A percentile compares a stretch with the other conserved stretches of the same genome.
Evolutionary conservation across 2,329 filamentous ascomycete species (phyloP).

Genomic region (Alternaria sp.): DNA sequence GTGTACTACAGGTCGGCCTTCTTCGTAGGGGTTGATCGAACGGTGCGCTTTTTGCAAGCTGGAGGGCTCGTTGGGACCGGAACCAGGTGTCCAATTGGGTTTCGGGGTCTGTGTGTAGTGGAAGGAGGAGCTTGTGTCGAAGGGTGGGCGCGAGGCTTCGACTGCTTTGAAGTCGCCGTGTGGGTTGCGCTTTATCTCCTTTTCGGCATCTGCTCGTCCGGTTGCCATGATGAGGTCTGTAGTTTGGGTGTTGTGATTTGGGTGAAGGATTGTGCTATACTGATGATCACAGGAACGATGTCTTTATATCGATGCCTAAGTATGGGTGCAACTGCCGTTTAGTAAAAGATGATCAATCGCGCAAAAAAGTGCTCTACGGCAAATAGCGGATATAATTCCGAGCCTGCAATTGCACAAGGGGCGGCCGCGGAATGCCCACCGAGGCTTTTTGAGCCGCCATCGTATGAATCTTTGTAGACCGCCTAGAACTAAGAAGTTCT

Average conservation of each 20-base stretch:
- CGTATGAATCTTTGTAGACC: background rate
- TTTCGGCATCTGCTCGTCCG: slow-evolving; percentile 54
- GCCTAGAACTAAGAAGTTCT: background rate
- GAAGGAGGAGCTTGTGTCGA: slow-evolving; percentile 58
- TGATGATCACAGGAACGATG: background rate
- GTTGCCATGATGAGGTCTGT: slow-evolving; percentile 18
- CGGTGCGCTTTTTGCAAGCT: slow-evolving; percentile 67
- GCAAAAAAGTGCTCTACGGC: slow-evolving; percentile 8
- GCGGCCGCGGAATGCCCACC: slow-evolving; percentile 11
- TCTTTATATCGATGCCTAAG: background rate
- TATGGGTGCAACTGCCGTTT: background rate
- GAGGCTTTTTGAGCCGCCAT: background rate
- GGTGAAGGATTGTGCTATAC: background rate
- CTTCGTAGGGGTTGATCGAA: slow-evolving; percentile 79
- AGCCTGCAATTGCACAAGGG: slow-evolving; percentile 1
- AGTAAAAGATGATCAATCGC: slow-evolving; percentile 9
- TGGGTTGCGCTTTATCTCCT: slow-evolving; percentile 64
- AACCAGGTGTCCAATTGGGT: slow-evolving; percentile 70
- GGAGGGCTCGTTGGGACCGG: slow-evolving; percentile 66
- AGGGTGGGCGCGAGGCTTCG: slow-evolving; percentile 69
- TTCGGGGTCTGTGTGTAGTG: slow-evolving; percentile 68
- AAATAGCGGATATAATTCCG: slow-evolving; percentile 30
- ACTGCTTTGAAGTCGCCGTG: slow-evolving; percentile 78
- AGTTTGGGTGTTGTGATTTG: background rate
- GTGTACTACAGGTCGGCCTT: slow-evolving; percentile 68